Evolutionary conservation across 1,139 yeast genomes (phyloP), one percentile per base, ranked within the genome.

Genomic region (Geotrichum citri-aurantii): DNA sequence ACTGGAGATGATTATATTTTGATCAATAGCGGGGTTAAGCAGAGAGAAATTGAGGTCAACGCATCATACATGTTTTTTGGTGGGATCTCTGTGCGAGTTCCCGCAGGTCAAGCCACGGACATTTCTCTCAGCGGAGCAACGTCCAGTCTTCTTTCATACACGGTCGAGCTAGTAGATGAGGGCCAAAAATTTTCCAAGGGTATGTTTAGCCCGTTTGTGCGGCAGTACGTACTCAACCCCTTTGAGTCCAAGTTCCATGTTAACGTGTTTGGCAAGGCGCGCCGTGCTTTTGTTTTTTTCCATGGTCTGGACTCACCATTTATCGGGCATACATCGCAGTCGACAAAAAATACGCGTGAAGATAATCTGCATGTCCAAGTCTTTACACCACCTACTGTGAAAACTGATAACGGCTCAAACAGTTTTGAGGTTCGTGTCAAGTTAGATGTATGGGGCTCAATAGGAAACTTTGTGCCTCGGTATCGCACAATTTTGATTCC

Each of bases 211-310:
- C 86, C 93, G 0, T 74, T 88, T 37, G 70, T 86, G 2, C 78
- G 88, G 59, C 96, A 88, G 70, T 79, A 81, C 73, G 75, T 82
- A 2, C 73, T 76, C 7, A 83, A 82, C 37, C 88, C 88, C 0
- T 79, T 73, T 65, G 96, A 89, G 69, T 79, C 86, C 0, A 88
- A 88, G 69, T 88, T 95, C 90, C 87, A 85, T 65, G 72, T 84
- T n/a, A 76, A 81, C 54, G 65, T 81, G 0, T 71, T 74, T 7
- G 68, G 74, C 10, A 65, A 71, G 50, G 69, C 48, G 5, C 50
- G 64, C 44, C 64, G 61, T 8, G 65, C 66, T 1, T 63, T 62
- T 11, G 66, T 83, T 48, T 74, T 79, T 5, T 78, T 85, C 71
- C 95, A 88, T 69, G 88, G 90, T 11, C 37, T 56, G 3, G 78